Evolutionary conservation across 352 stramenopile genomes (phyloP).

Genomic region (Phytopythium montanum): DNA sequence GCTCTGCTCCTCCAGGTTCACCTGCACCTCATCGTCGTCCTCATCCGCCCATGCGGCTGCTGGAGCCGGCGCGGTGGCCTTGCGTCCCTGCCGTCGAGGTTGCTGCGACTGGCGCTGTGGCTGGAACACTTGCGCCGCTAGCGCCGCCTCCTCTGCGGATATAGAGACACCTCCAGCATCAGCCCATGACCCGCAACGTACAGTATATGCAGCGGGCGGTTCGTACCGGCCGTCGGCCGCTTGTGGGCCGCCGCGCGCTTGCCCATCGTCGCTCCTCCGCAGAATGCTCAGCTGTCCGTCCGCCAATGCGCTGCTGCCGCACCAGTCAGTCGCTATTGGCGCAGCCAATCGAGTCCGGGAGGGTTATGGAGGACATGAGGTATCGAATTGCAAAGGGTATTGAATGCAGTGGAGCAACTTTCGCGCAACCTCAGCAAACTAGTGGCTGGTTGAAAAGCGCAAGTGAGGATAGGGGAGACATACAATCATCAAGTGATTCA

Average conservation of each 20-base stretch:
- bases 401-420: neutral
- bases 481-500: neutral
- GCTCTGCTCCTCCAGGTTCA: constrained; percentile 64
- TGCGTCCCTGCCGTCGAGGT: constrained; percentile 19
- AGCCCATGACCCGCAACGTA: neutral
- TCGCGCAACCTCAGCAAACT: neutral
- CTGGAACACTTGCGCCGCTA: constrained; percentile 58
- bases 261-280: constrained; percentile 25
- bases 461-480: neutral
- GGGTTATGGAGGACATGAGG: neutral
- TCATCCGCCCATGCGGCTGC: constrained; percentile 86
- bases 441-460: neutral
- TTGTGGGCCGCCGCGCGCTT: constrained; percentile 31
- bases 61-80: constrained; percentile 21
- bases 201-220: neutral
- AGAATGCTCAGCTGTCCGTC: neutral
- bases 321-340: neutral
- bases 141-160: constrained; percentile 40
- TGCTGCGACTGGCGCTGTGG: constrained; percentile 20
- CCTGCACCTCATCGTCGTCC: constrained; percentile 70
- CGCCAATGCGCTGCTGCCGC: constrained; percentile 4
- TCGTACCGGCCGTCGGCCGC: constrained; percentile 20
- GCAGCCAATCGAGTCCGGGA: constrained; percentile 1
- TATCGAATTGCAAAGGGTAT: neutral
- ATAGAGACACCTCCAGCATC: neutral